Percentiles rank a stretch among this genome's conserved stretches.
These are phyloP conservation scores for Elongisporangium prolatum DNA, from an alignment of 352 stramenopile species.

Conservation along the genomic window DNA sequence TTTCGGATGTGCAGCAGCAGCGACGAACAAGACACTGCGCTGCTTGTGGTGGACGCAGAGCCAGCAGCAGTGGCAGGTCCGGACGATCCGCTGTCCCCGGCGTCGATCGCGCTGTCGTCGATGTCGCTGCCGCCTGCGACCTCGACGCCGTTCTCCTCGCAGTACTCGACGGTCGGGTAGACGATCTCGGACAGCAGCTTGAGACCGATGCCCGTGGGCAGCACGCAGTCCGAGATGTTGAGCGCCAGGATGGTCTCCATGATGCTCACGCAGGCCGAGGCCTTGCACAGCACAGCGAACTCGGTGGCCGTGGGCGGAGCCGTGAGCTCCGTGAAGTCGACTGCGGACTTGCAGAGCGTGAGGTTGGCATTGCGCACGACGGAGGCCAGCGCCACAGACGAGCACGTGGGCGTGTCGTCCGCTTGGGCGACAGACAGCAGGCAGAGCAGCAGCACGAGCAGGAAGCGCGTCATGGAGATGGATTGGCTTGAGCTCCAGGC, in stretches of 20 bases:
- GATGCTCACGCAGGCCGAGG: conserved; percentile 19
- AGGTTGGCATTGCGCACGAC: not conserved
- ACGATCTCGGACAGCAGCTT: conserved; percentile 39
- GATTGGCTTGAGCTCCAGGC: not conserved
- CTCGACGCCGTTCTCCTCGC: conserved; percentile 20
- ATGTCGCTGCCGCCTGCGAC: not conserved
- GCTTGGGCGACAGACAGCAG: not conserved
- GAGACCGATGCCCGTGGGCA: conserved; percentile 23
- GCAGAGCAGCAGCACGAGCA: not conserved
- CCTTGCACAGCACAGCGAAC: conserved; percentile 22
- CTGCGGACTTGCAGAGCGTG: conserved; percentile 9
- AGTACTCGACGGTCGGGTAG: conserved; percentile 30
- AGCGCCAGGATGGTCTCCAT: conserved; percentile 30
- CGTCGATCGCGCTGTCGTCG: not conserved
- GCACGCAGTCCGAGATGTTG: conserved; percentile 29
- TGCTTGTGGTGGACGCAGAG: not conserved
- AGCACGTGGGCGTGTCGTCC: not conserved
- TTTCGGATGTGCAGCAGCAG: not conserved
- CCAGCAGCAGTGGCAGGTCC: not conserved
- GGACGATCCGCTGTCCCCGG: not conserved
- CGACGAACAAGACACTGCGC: not conserved
- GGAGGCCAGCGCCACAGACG: not conserved
- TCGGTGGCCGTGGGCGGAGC: conserved; percentile 19
- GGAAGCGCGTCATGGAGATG: not conserved
- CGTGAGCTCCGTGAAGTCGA: conserved; percentile 14